A percentile compares a stretch with the other conserved stretches of the same genome.
Evolutionary conservation across 495 filamentous ascomycete genomes (phyloP).

Genomic region (Saxispiralis lemnorum): DNA sequence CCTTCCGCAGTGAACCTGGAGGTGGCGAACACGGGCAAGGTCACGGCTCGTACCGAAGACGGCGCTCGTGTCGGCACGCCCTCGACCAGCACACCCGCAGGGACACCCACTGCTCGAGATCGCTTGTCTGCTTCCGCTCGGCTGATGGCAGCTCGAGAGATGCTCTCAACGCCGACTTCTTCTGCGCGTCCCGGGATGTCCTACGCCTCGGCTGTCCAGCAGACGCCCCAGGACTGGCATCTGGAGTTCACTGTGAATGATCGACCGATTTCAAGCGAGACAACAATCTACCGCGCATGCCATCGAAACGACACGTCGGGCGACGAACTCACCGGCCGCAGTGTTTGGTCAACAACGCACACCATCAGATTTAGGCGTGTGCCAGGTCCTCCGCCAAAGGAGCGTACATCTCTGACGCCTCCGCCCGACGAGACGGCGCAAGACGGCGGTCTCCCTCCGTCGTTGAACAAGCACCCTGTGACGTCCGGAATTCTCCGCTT

Average conservation of each 20-base stretch:
- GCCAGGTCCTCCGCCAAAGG: constrained; percentile 68
- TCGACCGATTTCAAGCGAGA: constrained; percentile 71
- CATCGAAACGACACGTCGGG: constrained; percentile 49
- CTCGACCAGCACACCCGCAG: constrained; percentile 36
- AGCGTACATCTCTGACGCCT: constrained; percentile 41
- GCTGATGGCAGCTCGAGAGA: constrained; percentile 26
- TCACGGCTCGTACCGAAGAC: constrained; percentile 93
- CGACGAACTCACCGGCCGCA: constrained; percentile 52
- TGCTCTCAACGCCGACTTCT: constrained; percentile 21
- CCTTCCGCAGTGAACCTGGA: constrained; percentile 85
- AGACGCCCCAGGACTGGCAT: constrained; percentile 86
- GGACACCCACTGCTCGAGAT: constrained; percentile 18
- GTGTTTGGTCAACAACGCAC: constrained; percentile 77
- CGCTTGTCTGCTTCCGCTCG: constrained; percentile 31
- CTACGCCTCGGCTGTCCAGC: constrained; percentile 66
- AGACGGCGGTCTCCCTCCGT: constrained; percentile 50
- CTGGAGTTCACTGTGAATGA: constrained; percentile 86
- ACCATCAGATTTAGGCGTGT: constrained; percentile 83
- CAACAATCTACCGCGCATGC: constrained; percentile 89
- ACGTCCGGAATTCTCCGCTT: constrained; percentile 78
- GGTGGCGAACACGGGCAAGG: constrained; percentile 73
- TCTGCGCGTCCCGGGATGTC: constrained; percentile 39
- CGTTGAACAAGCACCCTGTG: constrained; percentile 65
- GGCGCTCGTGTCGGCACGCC: constrained; percentile 81
- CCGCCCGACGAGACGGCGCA: constrained; percentile 27